A percentile compares a stretch with the other conserved stretches of the same genome.
Conservation (phyloP, 2,329 filamentous ascomycete genomes). For the Setomelanomma holmii region DNA sequence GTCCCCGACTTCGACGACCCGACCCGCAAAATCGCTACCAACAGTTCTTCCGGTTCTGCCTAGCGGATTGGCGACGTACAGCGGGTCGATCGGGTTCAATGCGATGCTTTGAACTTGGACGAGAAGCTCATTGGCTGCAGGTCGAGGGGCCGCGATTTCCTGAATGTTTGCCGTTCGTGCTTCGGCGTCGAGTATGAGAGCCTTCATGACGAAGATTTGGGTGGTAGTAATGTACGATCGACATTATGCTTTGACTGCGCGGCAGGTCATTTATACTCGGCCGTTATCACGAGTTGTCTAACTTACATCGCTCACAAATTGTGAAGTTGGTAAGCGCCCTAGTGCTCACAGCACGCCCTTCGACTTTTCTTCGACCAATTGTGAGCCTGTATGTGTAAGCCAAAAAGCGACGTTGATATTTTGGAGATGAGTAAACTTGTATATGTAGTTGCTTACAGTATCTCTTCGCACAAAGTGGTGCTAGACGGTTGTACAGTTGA, state of each 20-base stretch:
- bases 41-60: conserved; percentile 41
- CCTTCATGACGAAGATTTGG: conserved; percentile 27
- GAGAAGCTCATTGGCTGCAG: conserved; percentile 25
- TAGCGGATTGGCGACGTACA: conserved; percentile 48
- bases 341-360: neutral
- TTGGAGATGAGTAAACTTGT: too few relatives aligned
- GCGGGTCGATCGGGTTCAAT: conserved; percentile 42
- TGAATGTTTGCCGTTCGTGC: conserved; percentile 16
- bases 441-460: too few relatives aligned
- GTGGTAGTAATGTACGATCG: too few relatives aligned
- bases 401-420: neutral
- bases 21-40: conserved; percentile 54
- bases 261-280: too few relatives aligned
- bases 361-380: neutral
- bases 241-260: too few relatives aligned
- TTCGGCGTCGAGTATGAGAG: conserved; percentile 27
- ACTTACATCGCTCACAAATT: too few relatives aligned
- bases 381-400: neutral
- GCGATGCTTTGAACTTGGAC: conserved; percentile 34
- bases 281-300: too few relatives aligned
- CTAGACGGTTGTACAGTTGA: too few relatives aligned
- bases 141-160: conserved; percentile 12
- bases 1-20: conserved; percentile 23
- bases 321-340: too few relatives aligned
- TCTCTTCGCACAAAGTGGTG: too few relatives aligned